Percentiles rank a stretch among this genome's conserved stretches.
These are phyloP conservation scores for Perkinsela sp. DNA, from an alignment of 208 protist species.

Conservation along the genomic window DNA sequence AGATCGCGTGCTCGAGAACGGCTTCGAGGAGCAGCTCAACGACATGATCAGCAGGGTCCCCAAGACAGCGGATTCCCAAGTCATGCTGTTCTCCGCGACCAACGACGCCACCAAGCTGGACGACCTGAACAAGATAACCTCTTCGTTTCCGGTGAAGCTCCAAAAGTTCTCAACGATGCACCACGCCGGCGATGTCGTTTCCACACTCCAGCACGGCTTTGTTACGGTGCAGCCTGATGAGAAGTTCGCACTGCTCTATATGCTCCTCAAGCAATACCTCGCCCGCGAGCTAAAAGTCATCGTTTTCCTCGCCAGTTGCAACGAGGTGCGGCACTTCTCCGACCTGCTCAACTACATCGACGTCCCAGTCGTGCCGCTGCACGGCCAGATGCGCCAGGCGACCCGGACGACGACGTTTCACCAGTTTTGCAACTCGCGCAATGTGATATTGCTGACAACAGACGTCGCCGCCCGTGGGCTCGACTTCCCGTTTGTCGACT, in stretches of 20 bases:
- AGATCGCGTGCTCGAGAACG: slow-evolving; percentile 90
- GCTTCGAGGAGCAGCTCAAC: slow-evolving; percentile 90
- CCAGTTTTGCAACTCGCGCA: slow-evolving; percentile 90
- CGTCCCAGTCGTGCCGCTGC: slow-evolving; percentile 90
- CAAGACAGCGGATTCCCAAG: slow-evolving; percentile 55
- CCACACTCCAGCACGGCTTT: slow-evolving; percentile 88
- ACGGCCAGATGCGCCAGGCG: slow-evolving; percentile 97
- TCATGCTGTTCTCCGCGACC: slow-evolving; percentile 94
- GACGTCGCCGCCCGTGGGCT: slow-evolving; percentile 94
- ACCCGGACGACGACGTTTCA: slow-evolving; percentile 96
- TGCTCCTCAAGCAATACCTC: slow-evolving; percentile 92
- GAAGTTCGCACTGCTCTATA: slow-evolving; percentile 89
- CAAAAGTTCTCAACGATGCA: slow-evolving; percentile 87
- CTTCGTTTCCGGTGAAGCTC: slow-evolving; percentile 63
- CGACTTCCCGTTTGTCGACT: slow-evolving; percentile 95
- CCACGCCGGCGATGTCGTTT: slow-evolving; percentile 62
- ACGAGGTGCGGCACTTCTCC: slow-evolving; percentile 91
- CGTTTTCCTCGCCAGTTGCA: slow-evolving; percentile 93
- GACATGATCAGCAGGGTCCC: slow-evolving; percentile 94
- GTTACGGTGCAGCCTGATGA: slow-evolving; percentile 75
- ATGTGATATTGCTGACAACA: slow-evolving; percentile 92
- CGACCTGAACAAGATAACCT: slow-evolving; percentile 64
- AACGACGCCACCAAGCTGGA: slow-evolving; percentile 86
- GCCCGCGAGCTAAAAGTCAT: slow-evolving; percentile 87
- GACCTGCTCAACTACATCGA: slow-evolving; percentile 99